Evolutionary conservation across 2,329 filamentous ascomycete genomes (phyloP), one percentile per base, ranked within the genome.

Genomic region (Exophiala spinifera): DNA sequence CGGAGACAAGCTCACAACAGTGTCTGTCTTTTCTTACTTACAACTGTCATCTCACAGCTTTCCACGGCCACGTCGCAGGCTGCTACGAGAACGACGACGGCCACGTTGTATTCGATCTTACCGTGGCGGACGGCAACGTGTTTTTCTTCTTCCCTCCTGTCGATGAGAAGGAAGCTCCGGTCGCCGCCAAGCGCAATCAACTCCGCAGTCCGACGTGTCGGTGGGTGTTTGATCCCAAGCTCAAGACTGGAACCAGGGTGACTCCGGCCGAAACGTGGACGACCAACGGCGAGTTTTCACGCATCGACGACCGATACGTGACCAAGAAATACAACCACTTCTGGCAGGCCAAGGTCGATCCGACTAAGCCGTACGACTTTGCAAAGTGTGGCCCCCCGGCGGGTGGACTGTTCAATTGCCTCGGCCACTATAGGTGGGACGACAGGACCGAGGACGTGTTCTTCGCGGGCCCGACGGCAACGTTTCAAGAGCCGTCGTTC

Each of bases 41-140:
- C n/a, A n/a, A n/a, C n/a, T n/a, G n/a, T n/a, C n/a, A 37, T 3
- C 21, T 10, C 7, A 21, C 19, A 59, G 57, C 64, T 0, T 77
- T 77, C 60, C 74, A 77, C 46, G 75, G 76, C 5, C 76, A 79
- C 50, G 69, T 77, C 14, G 75, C 74, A 1, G 74, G 75, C 7
- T 76, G 74, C 55, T 78, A 77, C 61, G 76, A 79, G 60, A 73
- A 76, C 43, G 70, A 72, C 1, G 68, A 74, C 4, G 75, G 76
- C 1, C 67, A 76, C 23, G 68, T 79, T 15, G 70, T 76, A 8
- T 70, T 73, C 43, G 74, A 77, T 61, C 65, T 77, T 15, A 62
- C 61, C 1, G 56, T 63, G 11, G 61, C 61, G 3, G 55, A 59
- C 19, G 49, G 53, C 25, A 59, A 65, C 20, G 62, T 74, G 13